Base-by-base conservation (phyloP, 768 basidiomycete species). In the Lyophyllum shimeji region DNA sequence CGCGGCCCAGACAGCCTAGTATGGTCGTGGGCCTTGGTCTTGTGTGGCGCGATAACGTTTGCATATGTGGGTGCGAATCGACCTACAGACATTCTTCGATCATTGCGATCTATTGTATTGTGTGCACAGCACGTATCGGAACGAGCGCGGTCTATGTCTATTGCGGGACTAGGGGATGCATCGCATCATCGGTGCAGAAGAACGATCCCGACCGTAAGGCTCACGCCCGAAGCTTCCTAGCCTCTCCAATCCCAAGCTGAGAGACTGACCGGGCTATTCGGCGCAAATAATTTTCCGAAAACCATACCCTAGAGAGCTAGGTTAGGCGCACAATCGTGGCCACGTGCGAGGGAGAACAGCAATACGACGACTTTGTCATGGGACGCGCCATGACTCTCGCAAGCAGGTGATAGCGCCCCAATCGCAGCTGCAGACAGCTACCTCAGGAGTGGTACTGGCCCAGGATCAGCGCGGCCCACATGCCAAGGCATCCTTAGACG, bases 1-100 rank as follows among this genome's bases (percentile, higher is more conserved):
- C 39, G 21, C 34, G 31, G 17, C 39, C 40, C 17, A 47, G 21
- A 15, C 48, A 9, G 23, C 37, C 48, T 8, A 8, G 37, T 50
- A 50, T 50, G 34, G 48, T 24, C 17, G 48, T 15, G 25, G 18
- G 23, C 18, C 48, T 25, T 50, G 48, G 34, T 50, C 13, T 29
- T 48, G 18, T 48, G 47, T 48, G 47, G 47, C 47, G 48, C 48
- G 48, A 39, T 50, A 37, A 37, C 48, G 18, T 48, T 33, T 50
- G 23, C 8, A 7, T 37, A 12, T 37, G 33, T 47, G 27, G 12
- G 18, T 25, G 48, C n/a, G 17, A 25, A 34, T 50, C 33, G 34
- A 34, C 33, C 31, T 34, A n/a, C 23, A 29, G 2, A 29, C 46
- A n/a, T 5, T 4, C 6, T 17, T 46, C n/a, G 44, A 45, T 44